Base-by-base conservation (phyloP, 169 alveolate genomes). In the Eimeria falciformis region DNA sequence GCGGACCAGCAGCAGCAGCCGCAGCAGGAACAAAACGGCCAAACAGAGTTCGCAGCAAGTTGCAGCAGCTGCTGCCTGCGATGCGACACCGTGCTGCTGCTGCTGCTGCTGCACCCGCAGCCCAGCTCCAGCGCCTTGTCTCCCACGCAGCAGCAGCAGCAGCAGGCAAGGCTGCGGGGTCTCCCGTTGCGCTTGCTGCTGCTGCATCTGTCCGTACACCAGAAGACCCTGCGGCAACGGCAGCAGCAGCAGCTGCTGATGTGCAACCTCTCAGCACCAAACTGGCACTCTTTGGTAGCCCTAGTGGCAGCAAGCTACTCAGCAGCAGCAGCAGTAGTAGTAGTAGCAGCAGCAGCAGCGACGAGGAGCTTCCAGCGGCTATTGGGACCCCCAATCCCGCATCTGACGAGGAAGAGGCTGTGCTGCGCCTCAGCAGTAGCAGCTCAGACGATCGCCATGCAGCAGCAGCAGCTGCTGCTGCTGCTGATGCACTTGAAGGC, bases 71-170 rank as follows among this genome's bases (percentile, higher is more conserved):
- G 86, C 86, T 77, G 40, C 86, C 86, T 17, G 86, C 86, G n/a
- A 77, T 77, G 86, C 29, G 33, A 29, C 86, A 77, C 68, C 86
- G 86, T 77, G 86, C 86, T n/a, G 86, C 86, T 77, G 86, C 86
- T 21, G 86, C 86, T 43, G 86, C 86, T 77, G 86, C 86, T 77
- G 68, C 66, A 46, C 66, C 86, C 29, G 86, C 86, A 23, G 86
- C 86, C 23, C 86, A 47, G 86, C 69, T 77, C 68, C 86, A 77
- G 12, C 86, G 86, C 43, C 86, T 77, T 7, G 66, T 77, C 50
- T 43, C 68, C 12, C 86, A 77, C 25, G 86, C 68, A 46, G 21
- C 86, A 23, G 68, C 86, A 46, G 86, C 68, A 2, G 86, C 86
- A 46, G 86, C 46, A 33, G 33, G 43, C 58, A 37, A 56, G 9